phyloP scores from a whole-genome alignment of 2,329 filamentous ascomycete genomes.

The Fusarium globosum region DNA sequence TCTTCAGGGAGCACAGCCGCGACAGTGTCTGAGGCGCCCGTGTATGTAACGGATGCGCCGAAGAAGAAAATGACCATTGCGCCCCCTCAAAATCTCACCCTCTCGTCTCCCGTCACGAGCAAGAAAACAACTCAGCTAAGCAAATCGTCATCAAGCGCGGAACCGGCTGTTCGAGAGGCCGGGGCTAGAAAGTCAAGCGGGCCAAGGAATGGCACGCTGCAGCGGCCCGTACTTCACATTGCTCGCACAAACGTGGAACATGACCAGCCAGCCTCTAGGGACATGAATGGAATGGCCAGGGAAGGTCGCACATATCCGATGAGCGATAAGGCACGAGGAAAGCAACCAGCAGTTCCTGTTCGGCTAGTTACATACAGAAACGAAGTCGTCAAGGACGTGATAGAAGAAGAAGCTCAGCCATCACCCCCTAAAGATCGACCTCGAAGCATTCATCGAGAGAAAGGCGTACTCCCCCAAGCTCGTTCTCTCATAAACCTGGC shows the following conservation, averaged over 20 bases:
- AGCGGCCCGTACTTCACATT: slow-evolving; percentile 44
- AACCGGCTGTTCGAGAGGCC: slow-evolving; percentile 48
- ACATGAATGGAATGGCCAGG: slow-evolving; percentile 7
- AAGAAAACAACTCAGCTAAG: slow-evolving; percentile 59
- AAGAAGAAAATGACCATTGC: slow-evolving; percentile 44
- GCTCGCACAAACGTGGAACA: slow-evolving; percentile 39
- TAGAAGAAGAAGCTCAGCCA: slow-evolving; percentile 9
- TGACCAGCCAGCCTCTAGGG: not conserved
- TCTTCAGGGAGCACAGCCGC: slow-evolving; percentile 56
- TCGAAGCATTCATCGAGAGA: slow-evolving; percentile 22
- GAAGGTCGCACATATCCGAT: slow-evolving; percentile 27
- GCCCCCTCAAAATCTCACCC: slow-evolving; percentile 56
- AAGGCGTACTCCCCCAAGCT: slow-evolving; percentile 35
- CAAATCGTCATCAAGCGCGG: slow-evolving; percentile 50
- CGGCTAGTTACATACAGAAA: slow-evolving; percentile 31
- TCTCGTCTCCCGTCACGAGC: slow-evolving; percentile 56
- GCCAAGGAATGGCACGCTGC: slow-evolving; percentile 38
- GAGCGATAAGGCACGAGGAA: slow-evolving; percentile 62
- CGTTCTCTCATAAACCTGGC: slow-evolving; percentile 42
- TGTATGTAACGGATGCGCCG: slow-evolving; percentile 42
- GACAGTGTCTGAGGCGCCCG: slow-evolving; percentile 47
- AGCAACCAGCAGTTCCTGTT: slow-evolving; percentile 52
- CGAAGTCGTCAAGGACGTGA: slow-evolving; percentile 8
- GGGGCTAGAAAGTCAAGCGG: slow-evolving; percentile 35
- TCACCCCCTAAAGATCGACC: slow-evolving; percentile 18